Evolutionary conservation across 2,329 filamentous ascomycete genomes (phyloP).

Genomic region (Penicillium brasilianum): DNA sequence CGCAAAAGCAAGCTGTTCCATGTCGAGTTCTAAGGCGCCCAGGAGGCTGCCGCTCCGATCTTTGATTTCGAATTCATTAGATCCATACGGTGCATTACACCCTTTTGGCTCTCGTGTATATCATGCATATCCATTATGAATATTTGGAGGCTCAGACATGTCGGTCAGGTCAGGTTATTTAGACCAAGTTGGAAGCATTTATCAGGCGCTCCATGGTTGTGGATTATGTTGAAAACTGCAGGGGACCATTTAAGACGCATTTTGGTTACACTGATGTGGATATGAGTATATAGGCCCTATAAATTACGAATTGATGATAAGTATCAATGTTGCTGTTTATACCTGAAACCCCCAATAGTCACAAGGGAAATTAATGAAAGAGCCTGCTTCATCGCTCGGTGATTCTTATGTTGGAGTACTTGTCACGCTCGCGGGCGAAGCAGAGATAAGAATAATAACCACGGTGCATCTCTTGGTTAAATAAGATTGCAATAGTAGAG

Average conservation of each 20-base stretch:
- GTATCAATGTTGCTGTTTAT: neutral
- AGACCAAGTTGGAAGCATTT: neutral
- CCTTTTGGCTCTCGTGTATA: neutral
- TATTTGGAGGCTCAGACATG: neutral
- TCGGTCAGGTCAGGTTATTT: neutral
- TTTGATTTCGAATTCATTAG: neutral
- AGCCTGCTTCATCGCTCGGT: neutral
- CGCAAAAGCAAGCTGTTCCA: constrained; percentile 38
- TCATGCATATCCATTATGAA: neutral
- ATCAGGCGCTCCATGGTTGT: neutral
- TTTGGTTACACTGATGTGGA: neutral
- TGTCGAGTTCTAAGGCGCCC: constrained; percentile 26
- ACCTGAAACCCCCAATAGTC: neutral
- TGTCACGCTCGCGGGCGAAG: too few relatives aligned
- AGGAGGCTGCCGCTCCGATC: neutral
- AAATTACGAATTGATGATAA: constrained; percentile 2
- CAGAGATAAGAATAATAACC: too few relatives aligned
- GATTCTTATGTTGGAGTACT: too few relatives aligned
- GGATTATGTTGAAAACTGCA: neutral
- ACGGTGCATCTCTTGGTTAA: too few relatives aligned
- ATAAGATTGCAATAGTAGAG: too few relatives aligned
- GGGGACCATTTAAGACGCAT: too few relatives aligned
- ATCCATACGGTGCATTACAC: neutral
- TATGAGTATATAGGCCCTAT: neutral
- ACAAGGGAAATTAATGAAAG: neutral